These are phyloP conservation scores for Termitomyces sp. DNA, from an alignment of 1,284 basidiomycete species.

Conservation along the genomic window DNA sequence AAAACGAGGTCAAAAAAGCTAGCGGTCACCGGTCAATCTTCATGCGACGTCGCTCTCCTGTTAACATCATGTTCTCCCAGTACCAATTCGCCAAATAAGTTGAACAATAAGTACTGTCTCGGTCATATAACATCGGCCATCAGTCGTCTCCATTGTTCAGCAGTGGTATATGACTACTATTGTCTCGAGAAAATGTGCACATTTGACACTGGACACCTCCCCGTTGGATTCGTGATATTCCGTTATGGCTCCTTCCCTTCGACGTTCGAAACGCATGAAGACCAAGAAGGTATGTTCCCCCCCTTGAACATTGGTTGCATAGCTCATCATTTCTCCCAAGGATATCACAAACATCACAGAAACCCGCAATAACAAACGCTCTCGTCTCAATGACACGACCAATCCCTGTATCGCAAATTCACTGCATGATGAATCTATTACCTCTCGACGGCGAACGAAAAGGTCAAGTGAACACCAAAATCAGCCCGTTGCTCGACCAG, in stretches of 20 bases:
- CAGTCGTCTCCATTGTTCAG: background rate
- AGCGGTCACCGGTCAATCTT: no score
- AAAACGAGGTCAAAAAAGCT: no score
- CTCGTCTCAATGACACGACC: background rate
- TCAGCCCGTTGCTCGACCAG: background rate
- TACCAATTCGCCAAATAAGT: no score
- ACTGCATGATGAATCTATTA: background rate
- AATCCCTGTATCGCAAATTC: background rate
- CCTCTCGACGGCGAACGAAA: background rate
- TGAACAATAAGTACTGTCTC: background rate
- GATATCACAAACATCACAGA: background rate
- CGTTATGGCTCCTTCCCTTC: background rate
- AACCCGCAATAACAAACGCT: background rate
- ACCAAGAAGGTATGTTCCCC: background rate
- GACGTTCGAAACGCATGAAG: constrained; percentile 3
- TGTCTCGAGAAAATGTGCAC: background rate
- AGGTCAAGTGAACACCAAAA: background rate
- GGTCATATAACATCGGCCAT: background rate
- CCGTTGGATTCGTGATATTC: background rate
- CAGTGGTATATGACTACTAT: background rate
- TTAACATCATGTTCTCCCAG: no score
- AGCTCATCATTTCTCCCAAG: background rate
- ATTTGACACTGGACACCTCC: background rate
- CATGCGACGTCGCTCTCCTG: no score
- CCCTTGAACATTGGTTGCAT: background rate